Conservation (phyloP, 805 yeast species). For the Lachancea sp. region DNA sequence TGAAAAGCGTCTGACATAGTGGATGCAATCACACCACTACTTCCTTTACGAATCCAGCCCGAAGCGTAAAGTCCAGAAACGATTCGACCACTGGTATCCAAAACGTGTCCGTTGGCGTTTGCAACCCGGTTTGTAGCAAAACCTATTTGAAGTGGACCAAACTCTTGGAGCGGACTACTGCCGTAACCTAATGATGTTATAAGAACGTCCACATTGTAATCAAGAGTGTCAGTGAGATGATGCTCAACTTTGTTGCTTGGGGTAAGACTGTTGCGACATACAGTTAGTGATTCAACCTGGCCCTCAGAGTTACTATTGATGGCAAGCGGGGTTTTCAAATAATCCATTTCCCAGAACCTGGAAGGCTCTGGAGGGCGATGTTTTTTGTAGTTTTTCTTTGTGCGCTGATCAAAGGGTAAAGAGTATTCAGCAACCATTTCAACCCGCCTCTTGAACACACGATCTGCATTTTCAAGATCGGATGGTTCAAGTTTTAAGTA, state of each 20-base stretch:
- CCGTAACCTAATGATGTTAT: constrained; percentile 80
- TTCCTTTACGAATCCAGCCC: constrained; percentile 89
- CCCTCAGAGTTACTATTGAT: constrained; percentile 37
- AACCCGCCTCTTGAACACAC: constrained; percentile 60
- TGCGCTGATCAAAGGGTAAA: constrained; percentile 30
- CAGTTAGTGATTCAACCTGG: constrained; percentile 26
- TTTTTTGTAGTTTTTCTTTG: constrained; percentile 26
- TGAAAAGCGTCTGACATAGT: constrained; percentile 81
- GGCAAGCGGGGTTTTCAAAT: constrained; percentile 57
- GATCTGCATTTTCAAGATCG: constrained; percentile 29
- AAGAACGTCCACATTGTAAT: constrained; percentile 52
- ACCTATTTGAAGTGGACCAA: constrained; percentile 43
- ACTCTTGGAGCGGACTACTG: constrained; percentile 57
- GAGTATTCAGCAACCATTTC: constrained; percentile 53
- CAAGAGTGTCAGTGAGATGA: constrained; percentile 18
- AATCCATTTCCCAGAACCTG: constrained; percentile 62
- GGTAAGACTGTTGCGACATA: constrained; percentile 17
- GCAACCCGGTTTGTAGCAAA: constrained; percentile 48
- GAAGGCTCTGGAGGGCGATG: constrained; percentile 9
- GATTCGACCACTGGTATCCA: constrained; percentile 20
- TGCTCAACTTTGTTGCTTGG: constrained; percentile 23
- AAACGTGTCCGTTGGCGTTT: constrained; percentile 42
- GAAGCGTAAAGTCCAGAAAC: constrained; percentile 59
- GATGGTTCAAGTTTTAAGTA: constrained; percentile 28
- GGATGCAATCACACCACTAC: constrained; percentile 84